Evolutionary conservation across 306 rosid genomes (phyloP).

Genomic region (Rosa multiflora): DNA sequence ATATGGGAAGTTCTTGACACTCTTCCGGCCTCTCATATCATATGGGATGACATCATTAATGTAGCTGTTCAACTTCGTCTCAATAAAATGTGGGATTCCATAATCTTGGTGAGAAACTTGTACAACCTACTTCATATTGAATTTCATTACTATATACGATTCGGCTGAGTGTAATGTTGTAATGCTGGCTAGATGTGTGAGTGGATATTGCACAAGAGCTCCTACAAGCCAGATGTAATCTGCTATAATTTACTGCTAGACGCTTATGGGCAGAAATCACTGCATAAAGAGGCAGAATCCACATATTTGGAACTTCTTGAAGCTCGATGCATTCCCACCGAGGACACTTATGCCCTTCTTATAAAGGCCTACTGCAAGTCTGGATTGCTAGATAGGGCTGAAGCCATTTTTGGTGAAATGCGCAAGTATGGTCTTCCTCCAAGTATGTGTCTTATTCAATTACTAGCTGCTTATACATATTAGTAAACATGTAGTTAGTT

Average conservation of each 20-base stretch:
- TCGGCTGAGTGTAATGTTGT: background rate
- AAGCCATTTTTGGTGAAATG: slow-evolving; percentile 88
- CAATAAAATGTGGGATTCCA: slow-evolving; percentile 70
- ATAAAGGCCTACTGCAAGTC: slow-evolving; percentile 78
- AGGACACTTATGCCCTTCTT: slow-evolving; percentile 93
- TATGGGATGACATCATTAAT: slow-evolving; percentile 82
- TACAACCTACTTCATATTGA: background rate
- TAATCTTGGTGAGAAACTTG: slow-evolving; percentile 58
- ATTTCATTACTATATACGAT: background rate
- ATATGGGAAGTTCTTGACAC: slow-evolving; percentile 63
- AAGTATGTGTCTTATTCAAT: slow-evolving; percentile 50
- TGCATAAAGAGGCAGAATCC: slow-evolving; percentile 70
- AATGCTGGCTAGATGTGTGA: slow-evolving; percentile 61
- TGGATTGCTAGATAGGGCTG: slow-evolving; percentile 68
- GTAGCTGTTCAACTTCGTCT: slow-evolving; percentile 90
- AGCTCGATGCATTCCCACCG: slow-evolving; percentile 76
- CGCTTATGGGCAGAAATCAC: slow-evolving; percentile 75
- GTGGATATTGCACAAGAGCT: slow-evolving; percentile 80
- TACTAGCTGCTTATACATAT: background rate
- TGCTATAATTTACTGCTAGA: slow-evolving; percentile 92
- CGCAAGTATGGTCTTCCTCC: slow-evolving; percentile 63
- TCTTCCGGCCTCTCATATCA: slow-evolving; percentile 68
- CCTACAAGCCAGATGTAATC: slow-evolving; percentile 84
- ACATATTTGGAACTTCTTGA: slow-evolving; percentile 76
- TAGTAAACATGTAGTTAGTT: background rate